phyloP scores from a whole-genome alignment of 2,329 filamentous ascomycete species.

The Colletotrichum salicis region DNA sequence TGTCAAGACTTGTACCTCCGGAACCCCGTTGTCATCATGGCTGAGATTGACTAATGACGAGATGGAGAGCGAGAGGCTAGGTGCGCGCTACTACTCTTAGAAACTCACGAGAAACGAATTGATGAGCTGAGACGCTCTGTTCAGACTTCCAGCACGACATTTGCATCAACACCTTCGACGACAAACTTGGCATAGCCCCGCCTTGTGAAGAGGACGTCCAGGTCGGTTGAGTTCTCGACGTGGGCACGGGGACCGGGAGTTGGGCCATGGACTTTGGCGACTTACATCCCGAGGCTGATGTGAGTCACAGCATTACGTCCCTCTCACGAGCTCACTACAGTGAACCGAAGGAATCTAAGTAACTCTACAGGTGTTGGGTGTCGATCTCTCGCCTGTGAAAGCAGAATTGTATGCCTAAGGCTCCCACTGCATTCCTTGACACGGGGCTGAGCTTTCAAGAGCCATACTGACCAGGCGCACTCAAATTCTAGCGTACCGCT shows the following conservation, averaged over 20 bases:
- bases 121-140: too few species aligned
- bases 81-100: fast-evolving
- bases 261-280: constrained; percentile 56
- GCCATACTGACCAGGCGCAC: neutral
- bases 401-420: neutral
- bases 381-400: neutral
- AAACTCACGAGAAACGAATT: neutral
- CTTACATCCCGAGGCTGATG: constrained; percentile 43
- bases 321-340: too few species aligned
- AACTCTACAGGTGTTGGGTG: neutral
- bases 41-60: neutral
- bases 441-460: too few species aligned
- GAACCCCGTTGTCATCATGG: neutral
- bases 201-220: neutral
- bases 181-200: neutral
- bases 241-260: constrained; percentile 58
- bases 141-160: constrained; percentile 5
- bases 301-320: neutral
- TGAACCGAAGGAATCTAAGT: neutral
- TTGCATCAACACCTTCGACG: neutral
- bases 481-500: constrained; percentile 54
- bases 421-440: too few species aligned
- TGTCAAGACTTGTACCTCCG: too few species aligned
- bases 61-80: neutral
- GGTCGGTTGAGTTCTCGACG: constrained; percentile 48